phyloP scores from a whole-genome alignment of 73 alveolate species.

The Diophrys appendiculata region DNA sequence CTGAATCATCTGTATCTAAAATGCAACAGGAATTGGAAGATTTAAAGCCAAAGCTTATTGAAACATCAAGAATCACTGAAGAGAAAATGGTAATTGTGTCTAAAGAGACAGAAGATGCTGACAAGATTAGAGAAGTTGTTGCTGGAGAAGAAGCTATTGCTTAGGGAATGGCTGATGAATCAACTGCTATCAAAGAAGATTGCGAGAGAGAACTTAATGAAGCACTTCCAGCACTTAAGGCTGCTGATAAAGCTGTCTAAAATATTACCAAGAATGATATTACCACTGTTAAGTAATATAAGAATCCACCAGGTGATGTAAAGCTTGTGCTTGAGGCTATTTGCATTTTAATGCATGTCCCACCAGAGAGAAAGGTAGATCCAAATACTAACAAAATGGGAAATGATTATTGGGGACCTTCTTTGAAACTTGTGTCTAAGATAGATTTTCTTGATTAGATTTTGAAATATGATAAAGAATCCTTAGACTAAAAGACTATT shows the following conservation, averaged over 20 bases:
- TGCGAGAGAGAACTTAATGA: constrained; percentile 92
- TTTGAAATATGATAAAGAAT: constrained; percentile 79
- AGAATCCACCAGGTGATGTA: constrained; percentile 78
- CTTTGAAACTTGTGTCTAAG: constrained; percentile 80
- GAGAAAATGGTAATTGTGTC: constrained; percentile 93
- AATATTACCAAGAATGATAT: constrained; percentile 72
- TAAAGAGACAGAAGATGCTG: constrained; percentile 96
- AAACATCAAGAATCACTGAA: constrained; percentile 96
- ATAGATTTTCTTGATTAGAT: constrained; percentile 71
- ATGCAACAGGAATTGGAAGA: constrained; percentile 96
- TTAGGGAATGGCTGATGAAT: constrained; percentile 85
- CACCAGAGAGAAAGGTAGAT: constrained; percentile 81
- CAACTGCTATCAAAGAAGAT: constrained; percentile 90
- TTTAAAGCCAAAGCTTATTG: constrained; percentile 94
- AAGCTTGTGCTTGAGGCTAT: constrained; percentile 89
- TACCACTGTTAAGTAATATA: constrained; percentile 60
- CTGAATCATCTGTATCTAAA: constrained; percentile 96
- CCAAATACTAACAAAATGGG: constrained; percentile 73
- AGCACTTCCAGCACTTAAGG: constrained; percentile 84
- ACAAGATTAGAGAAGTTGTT: constrained; percentile 87
- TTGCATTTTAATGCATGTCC: constrained; percentile 79
- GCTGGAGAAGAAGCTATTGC: constrained; percentile 94
- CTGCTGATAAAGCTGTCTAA: constrained; percentile 71
- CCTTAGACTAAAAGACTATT: constrained; percentile 76
- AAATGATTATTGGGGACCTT: constrained; percentile 84